Evolutionary conservation across 2,329 filamentous ascomycete species (phyloP).

Genomic region (Chaetoscypha palmicola): DNA sequence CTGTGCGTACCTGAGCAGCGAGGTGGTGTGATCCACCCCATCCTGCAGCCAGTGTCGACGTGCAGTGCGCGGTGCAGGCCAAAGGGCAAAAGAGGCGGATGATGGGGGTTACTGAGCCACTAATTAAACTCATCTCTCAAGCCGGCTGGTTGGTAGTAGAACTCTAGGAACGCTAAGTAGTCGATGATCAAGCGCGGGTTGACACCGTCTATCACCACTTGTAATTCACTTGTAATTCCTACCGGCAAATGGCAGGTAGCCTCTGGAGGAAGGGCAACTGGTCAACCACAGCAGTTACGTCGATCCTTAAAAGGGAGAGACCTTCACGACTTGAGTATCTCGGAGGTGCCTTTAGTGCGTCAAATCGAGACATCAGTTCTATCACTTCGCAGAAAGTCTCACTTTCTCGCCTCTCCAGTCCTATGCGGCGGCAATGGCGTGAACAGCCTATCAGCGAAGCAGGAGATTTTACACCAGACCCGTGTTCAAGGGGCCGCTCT

Average conservation of each 20-base stretch:
- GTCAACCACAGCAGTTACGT: too few relatives aligned
- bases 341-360: too few relatives aligned
- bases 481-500: constrained; percentile 7
- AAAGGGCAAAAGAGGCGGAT: constrained; percentile 1
- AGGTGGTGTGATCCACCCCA: constrained; percentile 11
- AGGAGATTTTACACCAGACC: constrained; percentile 7
- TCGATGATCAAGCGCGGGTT: too few relatives aligned
- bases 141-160: too few relatives aligned
- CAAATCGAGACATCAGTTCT: background rate
- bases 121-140: background rate
- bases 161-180: too few relatives aligned
- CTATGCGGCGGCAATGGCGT: background rate
- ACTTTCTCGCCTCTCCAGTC: background rate
- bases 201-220: too few relatives aligned
- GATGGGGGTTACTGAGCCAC: constrained; percentile 7
- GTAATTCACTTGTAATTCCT: too few relatives aligned
- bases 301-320: too few relatives aligned
- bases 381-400: background rate
- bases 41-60: constrained; percentile 4
- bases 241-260: too few relatives aligned
- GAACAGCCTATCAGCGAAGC: constrained; percentile 8
- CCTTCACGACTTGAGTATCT: too few relatives aligned
- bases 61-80: constrained; percentile 9
- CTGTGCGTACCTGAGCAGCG: constrained; percentile 19
- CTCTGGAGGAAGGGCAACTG: too few relatives aligned